Evolutionary conservation across 1,284 basidiomycete genomes (phyloP).

Genomic region (Pseudozyma tsukubaensis): DNA sequence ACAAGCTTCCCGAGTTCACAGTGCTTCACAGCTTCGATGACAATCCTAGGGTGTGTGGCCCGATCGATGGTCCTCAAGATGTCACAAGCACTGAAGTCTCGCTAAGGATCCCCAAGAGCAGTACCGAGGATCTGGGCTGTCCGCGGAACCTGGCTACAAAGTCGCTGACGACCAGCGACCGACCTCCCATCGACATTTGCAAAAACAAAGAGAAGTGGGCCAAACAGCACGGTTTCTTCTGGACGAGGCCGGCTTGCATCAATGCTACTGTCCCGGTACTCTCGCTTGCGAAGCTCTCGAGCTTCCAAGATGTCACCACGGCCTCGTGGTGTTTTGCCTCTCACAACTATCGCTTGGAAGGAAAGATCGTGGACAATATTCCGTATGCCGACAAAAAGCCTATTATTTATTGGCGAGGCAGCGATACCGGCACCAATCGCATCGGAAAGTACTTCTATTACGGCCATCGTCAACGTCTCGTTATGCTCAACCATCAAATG

Average conservation of each 20-base stretch:
- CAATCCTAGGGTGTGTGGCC: conserved; percentile 20
- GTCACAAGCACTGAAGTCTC: neutral
- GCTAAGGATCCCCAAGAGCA: conserved; percentile 1
- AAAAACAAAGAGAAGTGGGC: conserved; percentile 12
- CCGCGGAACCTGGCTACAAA: conserved; percentile 10
- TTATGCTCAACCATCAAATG: conserved; percentile 27
- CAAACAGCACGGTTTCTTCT: conserved; percentile 19
- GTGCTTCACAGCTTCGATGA: conserved; percentile 37
- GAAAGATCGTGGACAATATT: conserved; percentile 7
- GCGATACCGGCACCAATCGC: conserved; percentile 16
- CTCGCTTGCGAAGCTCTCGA: conserved; percentile 17
- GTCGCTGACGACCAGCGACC: conserved; percentile 17
- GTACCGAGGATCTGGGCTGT: conserved; percentile 4
- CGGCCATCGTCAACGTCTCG: conserved; percentile 25
- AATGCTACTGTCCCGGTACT: conserved; percentile 25
- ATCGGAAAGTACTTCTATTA: neutral
- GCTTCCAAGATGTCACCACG: conserved; percentile 33
- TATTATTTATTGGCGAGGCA: conserved; percentile 34
- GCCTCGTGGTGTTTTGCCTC: conserved; percentile 35
- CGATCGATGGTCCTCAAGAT: conserved; percentile 13
- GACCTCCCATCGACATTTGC: conserved; percentile 32
- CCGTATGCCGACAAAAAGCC: conserved; percentile 33
- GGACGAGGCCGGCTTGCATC: conserved; percentile 15
- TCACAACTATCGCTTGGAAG: conserved; percentile 15
- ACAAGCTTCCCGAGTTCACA: conserved; percentile 23